phyloP scores from a whole-genome alignment of 2,329 filamentous ascomycete species.

The Phaeosphaeria sp. region DNA sequence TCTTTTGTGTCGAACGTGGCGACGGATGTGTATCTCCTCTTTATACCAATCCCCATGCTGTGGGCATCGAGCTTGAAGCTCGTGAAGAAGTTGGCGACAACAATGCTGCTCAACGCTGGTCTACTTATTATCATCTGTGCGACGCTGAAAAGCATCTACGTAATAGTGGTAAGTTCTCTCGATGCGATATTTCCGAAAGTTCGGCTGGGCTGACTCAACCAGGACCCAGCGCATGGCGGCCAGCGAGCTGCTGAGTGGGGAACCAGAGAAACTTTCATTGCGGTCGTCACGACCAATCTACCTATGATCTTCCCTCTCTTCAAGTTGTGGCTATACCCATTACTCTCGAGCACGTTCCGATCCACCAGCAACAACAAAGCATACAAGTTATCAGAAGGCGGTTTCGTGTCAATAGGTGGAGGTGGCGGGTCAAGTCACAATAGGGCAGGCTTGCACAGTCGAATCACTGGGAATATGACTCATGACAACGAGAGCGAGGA shows the following conservation, averaged over 20 bases:
- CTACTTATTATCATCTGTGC: slow-evolving; percentile 64
- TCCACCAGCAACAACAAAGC: slow-evolving; percentile 18
- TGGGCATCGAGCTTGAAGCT: slow-evolving; percentile 58
- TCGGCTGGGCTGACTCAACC: too few relatives aligned
- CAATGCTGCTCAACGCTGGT: slow-evolving; percentile 63
- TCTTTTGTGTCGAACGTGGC: slow-evolving; percentile 57
- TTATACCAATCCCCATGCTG: slow-evolving; percentile 64
- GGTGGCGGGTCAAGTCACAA: slow-evolving; percentile 4
- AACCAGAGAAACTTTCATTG: slow-evolving; percentile 55
- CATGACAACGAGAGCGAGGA: slow-evolving; percentile 24
- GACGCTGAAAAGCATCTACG: slow-evolving; percentile 61
- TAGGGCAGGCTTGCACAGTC: neutral
- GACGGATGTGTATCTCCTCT: slow-evolving; percentile 66
- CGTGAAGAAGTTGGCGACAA: slow-evolving; percentile 61
- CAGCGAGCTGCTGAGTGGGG: slow-evolving; percentile 54
- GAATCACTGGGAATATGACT: slow-evolving; percentile 12
- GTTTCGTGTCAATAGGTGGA: slow-evolving; percentile 25
- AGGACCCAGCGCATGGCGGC: slow-evolving; percentile 50
- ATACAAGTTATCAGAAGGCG: slow-evolving; percentile 15
- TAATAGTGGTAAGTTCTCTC: slow-evolving; percentile 51
- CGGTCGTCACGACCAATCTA: slow-evolving; percentile 53
- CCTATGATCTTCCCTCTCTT: slow-evolving; percentile 44
- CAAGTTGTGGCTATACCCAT: slow-evolving; percentile 14
- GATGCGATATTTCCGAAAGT: too few relatives aligned
- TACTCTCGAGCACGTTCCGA: slow-evolving; percentile 13